These are phyloP conservation scores for Vitis vinifera DNA, from an alignment of 164 flowering plant species.

Conservation along the genomic window DNA sequence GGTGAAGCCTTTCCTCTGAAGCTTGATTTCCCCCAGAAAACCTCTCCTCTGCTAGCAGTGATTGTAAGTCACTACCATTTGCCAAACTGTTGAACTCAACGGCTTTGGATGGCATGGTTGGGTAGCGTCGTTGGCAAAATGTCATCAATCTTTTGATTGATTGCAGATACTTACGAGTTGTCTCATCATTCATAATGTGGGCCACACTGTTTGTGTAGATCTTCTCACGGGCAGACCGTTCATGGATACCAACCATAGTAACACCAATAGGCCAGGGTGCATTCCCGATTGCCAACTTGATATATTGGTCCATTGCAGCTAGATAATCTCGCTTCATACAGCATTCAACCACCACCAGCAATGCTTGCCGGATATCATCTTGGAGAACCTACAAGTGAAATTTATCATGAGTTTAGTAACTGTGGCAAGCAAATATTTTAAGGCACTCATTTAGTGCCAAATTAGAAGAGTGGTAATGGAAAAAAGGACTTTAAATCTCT, in stretches of 20 bases:
- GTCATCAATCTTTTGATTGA: slow-evolving; percentile 95
- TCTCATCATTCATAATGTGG: slow-evolving; percentile 98
- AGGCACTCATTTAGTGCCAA: not conserved
- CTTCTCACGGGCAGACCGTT: slow-evolving; percentile 99
- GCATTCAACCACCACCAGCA: slow-evolving; percentile 74
- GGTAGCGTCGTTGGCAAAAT: slow-evolving; percentile 88
- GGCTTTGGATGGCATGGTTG: slow-evolving; percentile 92
- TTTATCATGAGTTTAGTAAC: not conserved
- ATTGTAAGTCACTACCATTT: slow-evolving; percentile 92
- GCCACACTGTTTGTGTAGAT: slow-evolving; percentile 98
- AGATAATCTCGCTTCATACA: slow-evolving; percentile 87
- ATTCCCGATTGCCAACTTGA: slow-evolving; percentile 93
- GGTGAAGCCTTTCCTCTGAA: slow-evolving; percentile 56
- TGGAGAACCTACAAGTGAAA: slow-evolving; percentile 63
- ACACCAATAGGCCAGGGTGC: slow-evolving; percentile 99
- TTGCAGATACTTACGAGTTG: slow-evolving; percentile 94
- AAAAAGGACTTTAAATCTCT: too few relatives aligned
- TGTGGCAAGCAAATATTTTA: not conserved
- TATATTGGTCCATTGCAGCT: slow-evolving; percentile 96
- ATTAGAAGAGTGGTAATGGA: not conserved
- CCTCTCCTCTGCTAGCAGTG: slow-evolving; percentile 73
- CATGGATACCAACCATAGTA: slow-evolving; percentile 99
- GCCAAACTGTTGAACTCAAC: slow-evolving; percentile 98
- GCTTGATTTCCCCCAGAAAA: slow-evolving; percentile 22
- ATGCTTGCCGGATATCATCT: slow-evolving; percentile 82